A percentile compares a stretch with the other conserved stretches of the same genome.
Conservation (phyloP, 805 yeast genomes). For the Debaryomyces tyrocola region DNA sequence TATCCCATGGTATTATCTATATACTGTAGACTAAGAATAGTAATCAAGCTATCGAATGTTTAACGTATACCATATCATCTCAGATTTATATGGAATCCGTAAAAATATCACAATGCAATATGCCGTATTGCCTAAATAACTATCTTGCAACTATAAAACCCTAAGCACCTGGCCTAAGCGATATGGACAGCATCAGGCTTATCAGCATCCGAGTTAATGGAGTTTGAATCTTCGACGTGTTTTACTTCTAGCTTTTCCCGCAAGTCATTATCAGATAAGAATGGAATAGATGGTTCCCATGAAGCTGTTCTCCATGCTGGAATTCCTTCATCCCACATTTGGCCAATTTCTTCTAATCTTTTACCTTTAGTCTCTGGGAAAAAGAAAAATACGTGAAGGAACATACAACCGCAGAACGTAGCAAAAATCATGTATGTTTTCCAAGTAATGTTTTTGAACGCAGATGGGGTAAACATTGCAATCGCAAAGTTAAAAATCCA, state of each 20-base stretch:
- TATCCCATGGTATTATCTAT: too few species aligned
- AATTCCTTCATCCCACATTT: constrained; percentile 41
- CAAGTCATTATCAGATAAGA: constrained; percentile 34
- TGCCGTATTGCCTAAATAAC: too few species aligned
- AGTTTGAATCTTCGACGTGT: constrained; percentile 14
- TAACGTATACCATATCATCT: too few species aligned
- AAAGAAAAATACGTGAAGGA: constrained; percentile 46
- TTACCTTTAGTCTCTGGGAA: constrained; percentile 64
- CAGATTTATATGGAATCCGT: too few species aligned
- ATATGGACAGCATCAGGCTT: too few species aligned
- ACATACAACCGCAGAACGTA: constrained; percentile 48
- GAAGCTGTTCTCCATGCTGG: constrained; percentile 40
- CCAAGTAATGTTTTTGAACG: constrained; percentile 53
- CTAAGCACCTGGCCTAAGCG: too few species aligned
- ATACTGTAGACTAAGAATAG: too few species aligned
- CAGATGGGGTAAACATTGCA: constrained; percentile 57
- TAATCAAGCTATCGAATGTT: too few species aligned
- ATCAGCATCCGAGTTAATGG: too few species aligned
- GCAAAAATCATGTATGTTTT: constrained; percentile 55
- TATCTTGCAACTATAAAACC: too few species aligned
- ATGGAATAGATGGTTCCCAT: constrained; percentile 36
- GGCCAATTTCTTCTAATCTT: constrained; percentile 56
- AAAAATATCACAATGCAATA: too few species aligned
- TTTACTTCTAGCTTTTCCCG: constrained; percentile 32
- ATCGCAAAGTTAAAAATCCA: constrained; percentile 62